Evolutionary conservation across 2,329 filamentous ascomycete genomes (phyloP), one percentile per base, ranked within the genome.

Genomic region (Colletotrichum costaricense): DNA sequence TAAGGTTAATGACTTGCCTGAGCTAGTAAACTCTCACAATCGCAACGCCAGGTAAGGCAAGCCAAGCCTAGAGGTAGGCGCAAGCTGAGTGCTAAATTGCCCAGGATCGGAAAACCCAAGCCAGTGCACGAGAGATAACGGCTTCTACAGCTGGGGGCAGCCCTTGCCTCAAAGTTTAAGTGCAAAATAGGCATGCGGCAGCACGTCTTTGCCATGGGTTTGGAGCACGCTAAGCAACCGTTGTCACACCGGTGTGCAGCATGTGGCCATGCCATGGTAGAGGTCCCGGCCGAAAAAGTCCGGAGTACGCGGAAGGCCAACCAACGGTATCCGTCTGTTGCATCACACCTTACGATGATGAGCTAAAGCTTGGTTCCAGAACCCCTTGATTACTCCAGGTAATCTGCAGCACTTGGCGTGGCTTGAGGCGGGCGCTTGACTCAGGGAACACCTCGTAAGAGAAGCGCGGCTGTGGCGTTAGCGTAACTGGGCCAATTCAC

Each of bases 401-500:
- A 24, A 33, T 42, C 42, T 52, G 28, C 11, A 16, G 30, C 56
- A 59, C 56, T 67, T 57, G 63, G 56, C 63, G 26, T 26, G 66
- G 30, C 54, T 64, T 5, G 42, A 19, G 3, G 38, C 33, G 52
- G 35, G 52, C 54, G 66, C 67, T 56, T 69, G 70, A 69, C 58
- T 72, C 70, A 64, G 59, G 66, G 57, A 55, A 52, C 62, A 22
- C 59, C 65, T 55, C 42, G 24, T 56, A 46, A 22, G 26, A 35
- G 11, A 19, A 35, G 19, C 58, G 54, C 59, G 42, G 66, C 55
- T 69, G 26, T 59, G 54, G 33, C 66, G 59, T 63, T 64, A 55
- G 42, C n/a, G 54, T 33, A 52, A 12, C 38, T 35, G 16, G 16
- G 5, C 38, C 24, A 26, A 26, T 12, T 62, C 22, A 33, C 14